Evolutionary conservation across 225 moss, liverwort and hornwort genomes (phyloP).

Genomic region (Antitrichia curtipendula): DNA sequence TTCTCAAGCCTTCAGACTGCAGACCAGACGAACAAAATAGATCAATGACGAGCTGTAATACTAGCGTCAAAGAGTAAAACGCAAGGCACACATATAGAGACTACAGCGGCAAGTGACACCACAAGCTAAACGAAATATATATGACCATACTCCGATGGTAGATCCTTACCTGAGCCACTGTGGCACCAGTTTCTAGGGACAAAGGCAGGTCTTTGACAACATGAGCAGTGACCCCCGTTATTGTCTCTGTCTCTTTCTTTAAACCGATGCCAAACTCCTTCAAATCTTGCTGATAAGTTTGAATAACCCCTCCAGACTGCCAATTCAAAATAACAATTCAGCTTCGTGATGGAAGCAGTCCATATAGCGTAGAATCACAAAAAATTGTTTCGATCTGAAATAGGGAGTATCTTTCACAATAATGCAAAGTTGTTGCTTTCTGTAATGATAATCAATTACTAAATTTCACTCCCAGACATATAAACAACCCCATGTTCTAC

Average conservation of each 20-base stretch:
- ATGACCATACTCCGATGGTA: background rate
- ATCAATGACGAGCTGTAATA: background rate
- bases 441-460: background rate
- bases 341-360: background rate
- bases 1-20: background rate
- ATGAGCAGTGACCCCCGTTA: conserved; percentile 73
- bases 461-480: background rate
- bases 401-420: background rate
- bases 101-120: background rate
- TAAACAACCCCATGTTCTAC: background rate
- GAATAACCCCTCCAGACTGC: conserved; percentile 80
- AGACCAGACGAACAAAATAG: background rate
- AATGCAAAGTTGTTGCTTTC: background rate
- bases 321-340: background rate
- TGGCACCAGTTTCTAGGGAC: conserved; percentile 73
- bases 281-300: conserved; percentile 91
- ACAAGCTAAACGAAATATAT: background rate
- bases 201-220: conserved; percentile 80
- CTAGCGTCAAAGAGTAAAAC: background rate
- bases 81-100: background rate
- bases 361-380: background rate
- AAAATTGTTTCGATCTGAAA: background rate
- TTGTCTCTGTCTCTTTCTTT: conserved; percentile 72
- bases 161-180: conserved; percentile 53
- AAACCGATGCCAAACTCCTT: conserved; percentile 84